phyloP scores from a whole-genome alignment of 768 basidiomycete genomes.

The Boletus fagicola region DNA sequence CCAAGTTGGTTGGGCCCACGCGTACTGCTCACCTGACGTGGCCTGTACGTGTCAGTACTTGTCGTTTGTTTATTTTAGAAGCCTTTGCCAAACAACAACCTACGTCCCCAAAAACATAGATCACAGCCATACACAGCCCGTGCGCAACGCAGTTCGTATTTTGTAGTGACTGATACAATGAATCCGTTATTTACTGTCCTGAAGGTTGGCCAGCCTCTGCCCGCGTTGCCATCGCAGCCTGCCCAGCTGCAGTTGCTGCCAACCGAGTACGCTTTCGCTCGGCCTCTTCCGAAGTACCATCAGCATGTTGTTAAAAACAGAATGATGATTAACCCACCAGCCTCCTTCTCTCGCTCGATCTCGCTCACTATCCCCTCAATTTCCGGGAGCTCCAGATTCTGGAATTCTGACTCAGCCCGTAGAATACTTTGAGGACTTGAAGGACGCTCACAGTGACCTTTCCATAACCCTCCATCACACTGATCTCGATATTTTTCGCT shows the following conservation, averaged over 20 bases:
- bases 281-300: slow-evolving; percentile 59
- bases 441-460: slow-evolving; percentile 72
- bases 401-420: background rate
- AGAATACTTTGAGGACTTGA: background rate
- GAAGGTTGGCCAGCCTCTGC: slow-evolving; percentile 38
- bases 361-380: slow-evolving; percentile 90
- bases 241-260: slow-evolving; percentile 88
- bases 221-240: slow-evolving; percentile 80
- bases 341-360: slow-evolving; percentile 97
- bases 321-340: slow-evolving; percentile 48
- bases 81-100: background rate
- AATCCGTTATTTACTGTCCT: slow-evolving; percentile 32
- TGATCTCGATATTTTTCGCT: slow-evolving; percentile 99
- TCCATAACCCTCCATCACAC: slow-evolving; percentile 94
- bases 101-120: background rate
- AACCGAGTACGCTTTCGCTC: slow-evolving; percentile 89
- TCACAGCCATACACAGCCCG: background rate
- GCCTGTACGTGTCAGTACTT: background rate
- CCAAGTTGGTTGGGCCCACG: background rate
- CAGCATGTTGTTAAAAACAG: background rate
- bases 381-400: slow-evolving; percentile 85
- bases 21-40: background rate
- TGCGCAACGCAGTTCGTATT: background rate
- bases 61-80: slow-evolving; percentile 20
- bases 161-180: slow-evolving; percentile 14